Conservation (phyloP, 768 basidiomycete genomes). For the Suillus paluster region DNA sequence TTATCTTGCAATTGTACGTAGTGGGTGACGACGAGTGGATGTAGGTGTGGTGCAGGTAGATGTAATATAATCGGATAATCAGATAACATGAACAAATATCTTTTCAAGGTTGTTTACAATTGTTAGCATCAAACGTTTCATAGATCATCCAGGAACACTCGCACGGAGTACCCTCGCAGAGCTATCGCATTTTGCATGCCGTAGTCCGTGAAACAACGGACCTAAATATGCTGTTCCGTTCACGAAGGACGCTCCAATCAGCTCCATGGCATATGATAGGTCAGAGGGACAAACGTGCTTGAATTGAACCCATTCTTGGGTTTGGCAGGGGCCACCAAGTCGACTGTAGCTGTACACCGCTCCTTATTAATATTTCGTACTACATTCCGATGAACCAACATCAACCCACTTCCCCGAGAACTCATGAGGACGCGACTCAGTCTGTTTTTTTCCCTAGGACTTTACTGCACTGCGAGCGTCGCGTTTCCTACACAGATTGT, state of each 20-base stretch:
- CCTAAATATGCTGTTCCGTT: not conserved
- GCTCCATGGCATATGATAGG: not conserved
- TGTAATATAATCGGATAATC: too few species aligned
- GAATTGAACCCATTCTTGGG: not conserved
- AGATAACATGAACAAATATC: not conserved
- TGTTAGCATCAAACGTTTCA: not conserved
- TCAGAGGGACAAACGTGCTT: not conserved
- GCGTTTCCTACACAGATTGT: constrained; percentile 47
- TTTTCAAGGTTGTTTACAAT: too few species aligned
- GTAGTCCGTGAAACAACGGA: not conserved
- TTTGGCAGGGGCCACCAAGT: not conserved
- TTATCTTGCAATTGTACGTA: too few species aligned
- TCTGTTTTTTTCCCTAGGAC: constrained; percentile 8
- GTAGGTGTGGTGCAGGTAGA: too few species aligned
- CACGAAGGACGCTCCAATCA: not conserved
- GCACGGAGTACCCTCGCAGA: not conserved
- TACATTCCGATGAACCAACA: not conserved
- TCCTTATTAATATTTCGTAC: constrained; percentile 11
- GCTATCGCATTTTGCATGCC: not conserved
- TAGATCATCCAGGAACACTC: not conserved
- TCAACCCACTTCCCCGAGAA: not conserved
- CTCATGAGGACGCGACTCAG: constrained; percentile 6
- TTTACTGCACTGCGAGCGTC: constrained; percentile 15
- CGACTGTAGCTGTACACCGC: not conserved
- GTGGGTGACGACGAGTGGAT: too few species aligned